Evolutionary conservation across 169 alveolate genomes (phyloP), one percentile per base, ranked within the genome.

Genomic region (Plasmodium adleri): DNA sequence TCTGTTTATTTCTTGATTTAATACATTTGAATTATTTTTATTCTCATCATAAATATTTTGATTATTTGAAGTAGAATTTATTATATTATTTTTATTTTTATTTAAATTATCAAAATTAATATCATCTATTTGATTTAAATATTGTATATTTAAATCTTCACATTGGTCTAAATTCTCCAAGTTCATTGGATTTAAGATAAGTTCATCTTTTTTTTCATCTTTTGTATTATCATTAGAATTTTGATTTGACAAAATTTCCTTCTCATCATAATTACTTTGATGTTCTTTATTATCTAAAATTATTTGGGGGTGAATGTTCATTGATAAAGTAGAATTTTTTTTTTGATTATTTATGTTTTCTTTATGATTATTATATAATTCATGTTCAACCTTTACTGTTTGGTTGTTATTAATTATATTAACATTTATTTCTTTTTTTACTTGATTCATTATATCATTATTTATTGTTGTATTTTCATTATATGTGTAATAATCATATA

Each of bases 81-180:
- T n/a, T n/a, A 15, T 60, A 17, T 60, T 60, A 8, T 4, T n/a
- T 66, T 66, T 66, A 66, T 39, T 28, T 8, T 5, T 72, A 56
- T 72, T 72, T 54, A 72, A 64, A 6, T 4, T 39, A 20, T 63
- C 91, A 68, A 83, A 83, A 68, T 68, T 70, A 22, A 83, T 20
- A 68, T 28, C 91, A 56, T 68, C 83, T 20, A 68, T 68, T 58
- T 83, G 74, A 62, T 67, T 68, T 58, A 83, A 24, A 83, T 83
- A 83, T 67, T 83, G 67, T 83, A 83, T 83, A 63, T 83, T 72
- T 68, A 83, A 70, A 83, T 83, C 91, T 68, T 83, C 91, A 50
- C 91, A 83, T 6, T 70, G 58, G 59, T 83, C 85, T 50, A 83
- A 15, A 54, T 83, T 83, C 15, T 83, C 83, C 59, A 67, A 62